Evolutionary conservation across 371 early-diverging fungal species (phyloP).

Genomic region (Umbelopsis sp.): DNA sequence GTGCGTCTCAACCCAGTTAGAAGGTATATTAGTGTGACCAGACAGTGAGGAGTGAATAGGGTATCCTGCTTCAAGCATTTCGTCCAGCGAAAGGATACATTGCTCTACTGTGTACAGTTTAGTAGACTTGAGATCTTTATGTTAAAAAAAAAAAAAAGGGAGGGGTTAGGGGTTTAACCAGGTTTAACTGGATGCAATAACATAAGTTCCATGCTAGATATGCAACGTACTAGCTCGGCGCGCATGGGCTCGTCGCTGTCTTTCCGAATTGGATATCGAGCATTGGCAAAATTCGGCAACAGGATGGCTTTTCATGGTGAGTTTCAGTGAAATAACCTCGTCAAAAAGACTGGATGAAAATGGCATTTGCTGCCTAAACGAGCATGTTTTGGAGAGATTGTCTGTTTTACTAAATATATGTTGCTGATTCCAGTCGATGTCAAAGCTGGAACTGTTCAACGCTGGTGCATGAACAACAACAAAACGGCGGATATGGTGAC

Average conservation of each 20-base stretch:
- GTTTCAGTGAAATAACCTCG: constrained; percentile 30
- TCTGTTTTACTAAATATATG: neutral
- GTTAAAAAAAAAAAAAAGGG: neutral
- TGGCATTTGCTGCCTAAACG: constrained; percentile 44
- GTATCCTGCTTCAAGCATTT: constrained; percentile 51
- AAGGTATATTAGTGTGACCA: constrained; percentile 28
- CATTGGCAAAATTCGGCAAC: constrained; percentile 43
- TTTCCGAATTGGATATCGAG: constrained; percentile 20
- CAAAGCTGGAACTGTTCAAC: constrained; percentile 37
- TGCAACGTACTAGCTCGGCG: constrained; percentile 24
- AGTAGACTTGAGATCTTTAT: constrained; percentile 18
- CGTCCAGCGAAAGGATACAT: constrained; percentile 52
- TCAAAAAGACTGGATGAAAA: constrained; percentile 40
- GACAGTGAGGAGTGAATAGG: constrained; percentile 58
- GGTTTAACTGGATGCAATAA: neutral
- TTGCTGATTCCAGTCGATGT: constrained; percentile 18
- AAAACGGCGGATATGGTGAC: constrained; percentile 28
- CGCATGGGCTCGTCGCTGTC: constrained; percentile 16
- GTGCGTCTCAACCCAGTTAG: constrained; percentile 60
- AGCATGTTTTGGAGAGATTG: constrained; percentile 18
- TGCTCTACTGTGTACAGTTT: constrained; percentile 37
- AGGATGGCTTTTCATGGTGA: constrained; percentile 31
- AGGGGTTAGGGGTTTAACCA: neutral
- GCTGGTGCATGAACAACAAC: constrained; percentile 42
- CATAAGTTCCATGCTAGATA: neutral